phyloP scores from a whole-genome alignment of 2,329 filamentous ascomycete genomes.

The Ambrosiella beaveri region DNA sequence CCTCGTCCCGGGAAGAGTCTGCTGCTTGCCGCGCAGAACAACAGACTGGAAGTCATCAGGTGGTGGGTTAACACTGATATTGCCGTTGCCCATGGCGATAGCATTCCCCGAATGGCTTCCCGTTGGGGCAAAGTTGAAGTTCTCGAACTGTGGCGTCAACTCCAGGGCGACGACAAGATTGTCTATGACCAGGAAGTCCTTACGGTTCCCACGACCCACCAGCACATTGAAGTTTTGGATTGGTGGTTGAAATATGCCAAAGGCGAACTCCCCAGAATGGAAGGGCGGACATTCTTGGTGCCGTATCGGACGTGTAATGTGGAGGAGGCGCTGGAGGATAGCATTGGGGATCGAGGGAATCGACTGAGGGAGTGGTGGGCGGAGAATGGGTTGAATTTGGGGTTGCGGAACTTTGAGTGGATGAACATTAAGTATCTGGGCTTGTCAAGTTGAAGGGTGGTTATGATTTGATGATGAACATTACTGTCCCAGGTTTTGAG shows the following conservation, averaged over 20 bases:
- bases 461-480: too few relatives aligned
- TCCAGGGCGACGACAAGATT: constrained; percentile 48
- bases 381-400: constrained; percentile 62
- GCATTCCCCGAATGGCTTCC: constrained; percentile 67
- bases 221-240: constrained; percentile 67
- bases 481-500: too few relatives aligned
- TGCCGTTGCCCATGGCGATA: constrained; percentile 61
- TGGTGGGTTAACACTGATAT: constrained; percentile 83
- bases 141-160: constrained; percentile 60
- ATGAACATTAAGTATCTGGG: constrained; percentile 63
- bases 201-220: constrained; percentile 73
- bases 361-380: constrained; percentile 73
- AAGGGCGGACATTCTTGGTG: constrained; percentile 45
- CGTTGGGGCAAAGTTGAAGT: constrained; percentile 72
- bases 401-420: constrained; percentile 74
- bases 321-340: constrained; percentile 84
- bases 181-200: constrained; percentile 72
- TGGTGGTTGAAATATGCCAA: constrained; percentile 71
- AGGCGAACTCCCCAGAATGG: constrained; percentile 36
- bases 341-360: constrained; percentile 52
- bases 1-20: constrained; percentile 75
- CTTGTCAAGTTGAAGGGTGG: not conserved
- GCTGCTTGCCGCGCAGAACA: constrained; percentile 67
- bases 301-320: constrained; percentile 94
- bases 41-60: constrained; percentile 56